Evolutionary conservation across 768 basidiomycete genomes (phyloP).

Genomic region (Lactarius quietus): DNA sequence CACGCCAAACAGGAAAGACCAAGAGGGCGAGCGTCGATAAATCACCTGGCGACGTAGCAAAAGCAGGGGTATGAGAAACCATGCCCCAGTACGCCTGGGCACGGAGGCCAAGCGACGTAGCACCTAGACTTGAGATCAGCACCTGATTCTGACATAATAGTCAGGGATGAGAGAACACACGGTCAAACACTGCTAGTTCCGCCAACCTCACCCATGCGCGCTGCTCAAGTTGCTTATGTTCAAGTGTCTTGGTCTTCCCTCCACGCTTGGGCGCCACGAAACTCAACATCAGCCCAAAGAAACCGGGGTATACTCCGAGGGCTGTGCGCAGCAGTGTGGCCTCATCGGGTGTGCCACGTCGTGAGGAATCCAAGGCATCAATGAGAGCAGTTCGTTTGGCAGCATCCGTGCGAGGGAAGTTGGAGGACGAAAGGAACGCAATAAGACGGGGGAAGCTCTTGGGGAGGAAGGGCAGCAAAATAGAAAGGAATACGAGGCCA

Average conservation of each 20-base stretch:
- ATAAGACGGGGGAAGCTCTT: constrained; percentile 16
- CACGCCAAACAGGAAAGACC: constrained; percentile 41
- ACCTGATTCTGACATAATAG: neutral
- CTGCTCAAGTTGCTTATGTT: constrained; percentile 43
- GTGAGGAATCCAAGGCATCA: constrained; percentile 34
- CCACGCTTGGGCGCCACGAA: constrained; percentile 30
- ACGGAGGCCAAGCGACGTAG: constrained; percentile 37
- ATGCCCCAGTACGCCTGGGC: constrained; percentile 55
- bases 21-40: constrained; percentile 57
- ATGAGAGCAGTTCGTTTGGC: constrained; percentile 31
- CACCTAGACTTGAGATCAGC: constrained; percentile 27
- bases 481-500: constrained; percentile 54
- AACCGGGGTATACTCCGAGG: constrained; percentile 39
- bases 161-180: constrained; percentile 28
- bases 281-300: constrained; percentile 36
- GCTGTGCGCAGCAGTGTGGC: constrained; percentile 38
- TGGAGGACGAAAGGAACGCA: neutral
- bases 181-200: constrained; percentile 43
- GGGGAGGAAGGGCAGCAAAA: constrained; percentile 49
- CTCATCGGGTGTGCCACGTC: constrained; percentile 40
- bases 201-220: constrained; percentile 51
- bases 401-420: constrained; percentile 19
- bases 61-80: constrained; percentile 40
- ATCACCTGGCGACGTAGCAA: constrained; percentile 43
- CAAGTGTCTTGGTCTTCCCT: constrained; percentile 32